Conservation (phyloP, 495 filamentous ascomycete genomes). For the Clohesyomyces aquaticus region DNA sequence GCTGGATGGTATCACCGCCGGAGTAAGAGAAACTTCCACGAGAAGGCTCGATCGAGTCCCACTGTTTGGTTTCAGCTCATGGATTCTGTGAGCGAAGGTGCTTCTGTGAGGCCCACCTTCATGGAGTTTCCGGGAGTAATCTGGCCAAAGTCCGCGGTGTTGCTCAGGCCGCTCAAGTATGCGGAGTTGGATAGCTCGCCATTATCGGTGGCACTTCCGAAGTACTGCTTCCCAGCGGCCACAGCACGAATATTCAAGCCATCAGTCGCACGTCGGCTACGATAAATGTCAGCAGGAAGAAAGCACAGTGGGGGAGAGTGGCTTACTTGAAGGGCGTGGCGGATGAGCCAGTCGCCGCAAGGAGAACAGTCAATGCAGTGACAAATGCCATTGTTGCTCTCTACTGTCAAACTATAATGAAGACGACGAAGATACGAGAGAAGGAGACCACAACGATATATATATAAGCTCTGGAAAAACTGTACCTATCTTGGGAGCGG, state of each 20-base stretch:
- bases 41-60: constrained; percentile 30
- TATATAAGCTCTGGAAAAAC: no score
- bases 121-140: constrained; percentile 30
- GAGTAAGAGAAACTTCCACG: constrained; percentile 19
- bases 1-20: constrained; percentile 13
- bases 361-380: constrained; percentile 4
- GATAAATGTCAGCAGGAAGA: background rate
- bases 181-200: constrained; percentile 54
- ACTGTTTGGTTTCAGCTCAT: constrained; percentile 11
- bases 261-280: constrained; percentile 21
- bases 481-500: no score
- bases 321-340: constrained; percentile 16
- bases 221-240: constrained; percentile 58
- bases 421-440: background rate
- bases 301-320: background rate
- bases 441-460: background rate
- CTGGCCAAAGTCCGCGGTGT: constrained; percentile 51
- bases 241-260: constrained; percentile 59
- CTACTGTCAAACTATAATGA: background rate
- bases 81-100: background rate
- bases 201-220: constrained; percentile 64
- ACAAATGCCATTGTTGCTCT: background rate
- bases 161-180: constrained; percentile 53
- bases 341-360: constrained; percentile 9
- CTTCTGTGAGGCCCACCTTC: constrained; percentile 7